Percentiles rank a stretch among this genome's conserved stretches.
Evolutionary conservation across 306 rosid species (phyloP).

Genomic region (Medicago truncatula): MtrunA17r5.0-ANR NC_053048.1:6199501-6200000

Average conservation of each 20-base stretch:
- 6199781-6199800: constrained; percentile 3
- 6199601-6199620: constrained; percentile 82
- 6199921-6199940: constrained; percentile 95
- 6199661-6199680: constrained; percentile 74
- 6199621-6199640: constrained; percentile 79
- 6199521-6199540: no score
- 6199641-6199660: constrained; percentile 82
- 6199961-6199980: constrained; percentile 84
- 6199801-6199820: not conserved
- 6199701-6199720: constrained; percentile 85
- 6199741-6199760: constrained; percentile 58
- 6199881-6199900: constrained; percentile 24
- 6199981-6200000: constrained; percentile 86
- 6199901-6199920: constrained; percentile 71
- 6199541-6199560: no score
- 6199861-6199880: not conserved
- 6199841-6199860: not conserved
- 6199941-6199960: constrained; percentile 73
- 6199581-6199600: constrained; percentile 50
- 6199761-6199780: constrained; percentile 50
- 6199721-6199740: constrained; percentile 60
- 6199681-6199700: constrained; percentile 86
- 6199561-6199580: no score
- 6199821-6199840: not conserved
- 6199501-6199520: no score